Percentiles rank a stretch among this genome's conserved stretches.
phyloP scores from a whole-genome alignment of 2,329 filamentous ascomycete genomes.

The Alternaria triticimaculans region DNA sequence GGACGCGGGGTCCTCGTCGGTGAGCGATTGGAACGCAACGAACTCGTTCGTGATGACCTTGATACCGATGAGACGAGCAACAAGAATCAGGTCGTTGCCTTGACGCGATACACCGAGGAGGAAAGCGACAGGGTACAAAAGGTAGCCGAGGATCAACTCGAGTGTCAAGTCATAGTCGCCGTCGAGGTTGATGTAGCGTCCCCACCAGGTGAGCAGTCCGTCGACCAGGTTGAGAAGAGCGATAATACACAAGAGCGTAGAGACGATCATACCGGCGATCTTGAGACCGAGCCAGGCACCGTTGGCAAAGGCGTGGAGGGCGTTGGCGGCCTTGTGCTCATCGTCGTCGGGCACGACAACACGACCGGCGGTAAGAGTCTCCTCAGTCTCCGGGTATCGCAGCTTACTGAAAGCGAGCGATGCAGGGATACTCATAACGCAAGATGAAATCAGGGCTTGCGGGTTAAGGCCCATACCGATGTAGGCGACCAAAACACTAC shows the following conservation, averaged over 20 bases:
- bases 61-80: constrained; percentile 79
- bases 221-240: constrained; percentile 77
- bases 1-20: constrained; percentile 49
- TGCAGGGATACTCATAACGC: constrained; percentile 94
- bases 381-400: constrained; percentile 86
- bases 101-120: constrained; percentile 76
- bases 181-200: constrained; percentile 75
- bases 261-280: constrained; percentile 82
- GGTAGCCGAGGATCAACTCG: constrained; percentile 76
- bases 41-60: constrained; percentile 91
- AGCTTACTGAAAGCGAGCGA: constrained; percentile 89
- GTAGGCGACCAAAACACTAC: constrained; percentile 85
- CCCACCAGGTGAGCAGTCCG: constrained; percentile 83
- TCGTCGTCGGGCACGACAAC: constrained; percentile 82
- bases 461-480: constrained; percentile 83
- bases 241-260: constrained; percentile 83
- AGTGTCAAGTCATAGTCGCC: constrained; percentile 72
- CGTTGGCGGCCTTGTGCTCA: constrained; percentile 77
- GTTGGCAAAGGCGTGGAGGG: constrained; percentile 83
- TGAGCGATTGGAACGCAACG: constrained; percentile 70
- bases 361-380: constrained; percentile 80
- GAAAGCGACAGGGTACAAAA: constrained; percentile 80
- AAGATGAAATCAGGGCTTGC: constrained; percentile 86
- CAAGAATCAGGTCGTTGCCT: constrained; percentile 68
- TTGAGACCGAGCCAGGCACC: constrained; percentile 87